phyloP scores from a whole-genome alignment of 2,329 filamentous ascomycete genomes.

The Fusarium palustre region DNA sequence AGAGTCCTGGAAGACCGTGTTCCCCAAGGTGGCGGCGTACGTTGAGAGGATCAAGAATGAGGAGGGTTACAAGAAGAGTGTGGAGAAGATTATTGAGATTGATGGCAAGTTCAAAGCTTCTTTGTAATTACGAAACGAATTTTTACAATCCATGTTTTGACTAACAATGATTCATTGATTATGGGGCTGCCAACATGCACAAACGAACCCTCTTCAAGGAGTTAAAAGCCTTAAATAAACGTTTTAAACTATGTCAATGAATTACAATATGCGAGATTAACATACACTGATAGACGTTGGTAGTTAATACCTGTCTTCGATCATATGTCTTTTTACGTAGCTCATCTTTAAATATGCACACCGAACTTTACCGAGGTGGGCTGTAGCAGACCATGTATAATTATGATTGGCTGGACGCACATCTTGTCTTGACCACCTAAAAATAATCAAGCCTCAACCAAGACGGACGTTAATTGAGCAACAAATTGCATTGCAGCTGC shows the following conservation, averaged over 20 bases:
- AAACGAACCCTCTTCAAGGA: neutral
- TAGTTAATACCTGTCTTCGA: neutral
- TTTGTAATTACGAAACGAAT: slow-evolving; percentile 3
- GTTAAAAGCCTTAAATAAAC: neutral
- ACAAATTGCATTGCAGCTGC: slow-evolving; percentile 16
- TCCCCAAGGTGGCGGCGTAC: slow-evolving; percentile 62
- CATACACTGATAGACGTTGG: too few relatives aligned
- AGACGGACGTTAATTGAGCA: slow-evolving; percentile 9
- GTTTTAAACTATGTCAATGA: neutral
- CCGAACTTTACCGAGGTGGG: slow-evolving; percentile 36
- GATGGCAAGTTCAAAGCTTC: slow-evolving; percentile 54
- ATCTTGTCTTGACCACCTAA: slow-evolving; percentile 21
- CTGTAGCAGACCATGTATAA: neutral
- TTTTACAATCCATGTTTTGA: neutral
- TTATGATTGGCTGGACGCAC: slow-evolving; percentile 40
- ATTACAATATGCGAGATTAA: neutral
- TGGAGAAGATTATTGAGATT: slow-evolving; percentile 62
- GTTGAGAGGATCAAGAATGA: slow-evolving; percentile 58
- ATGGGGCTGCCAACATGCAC: neutral
- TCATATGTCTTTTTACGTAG: neutral
- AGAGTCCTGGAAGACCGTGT: slow-evolving; percentile 54
- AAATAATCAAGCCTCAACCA: slow-evolving; percentile 37
- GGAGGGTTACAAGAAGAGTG: slow-evolving; percentile 61
- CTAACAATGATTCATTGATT: neutral
- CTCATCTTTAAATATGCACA: slow-evolving; percentile 7